Base-by-base conservation (phyloP, 257 asterid species). In the Nicotiana obtusifolia region DNA sequence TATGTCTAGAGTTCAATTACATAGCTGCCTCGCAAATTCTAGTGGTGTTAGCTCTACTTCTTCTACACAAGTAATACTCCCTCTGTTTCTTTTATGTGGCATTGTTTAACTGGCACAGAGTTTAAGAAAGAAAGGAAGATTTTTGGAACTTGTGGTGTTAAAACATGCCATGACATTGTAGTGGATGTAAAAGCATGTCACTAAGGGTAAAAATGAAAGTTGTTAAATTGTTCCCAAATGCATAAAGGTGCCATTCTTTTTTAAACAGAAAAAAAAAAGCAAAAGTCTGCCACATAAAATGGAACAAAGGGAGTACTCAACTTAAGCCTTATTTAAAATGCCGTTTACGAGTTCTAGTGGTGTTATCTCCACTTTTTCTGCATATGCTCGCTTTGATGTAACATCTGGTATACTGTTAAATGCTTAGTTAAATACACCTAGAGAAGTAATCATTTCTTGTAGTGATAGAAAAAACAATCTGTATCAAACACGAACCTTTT, bases 201-300 rank as follows among this genome's bases (percentile, higher is more conserved):
- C n/a, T 71, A 71, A 41, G 77, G n/a, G n/a, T 68, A 22, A 68
- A 68, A 41, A 13, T 71, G 78, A 13, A 41, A 71, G 78, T 71
- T 20, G 35, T 44, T 71, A 71, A 15, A 53, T 26, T 44, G 78
- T 71, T 69, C 22, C 60, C 35, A 41, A 44, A 20, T 69, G 14
- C 22, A 69, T 30, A 37, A 69, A 41, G n/a, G 13, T 71, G 37
- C 10, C 24, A 44, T 44, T 10, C 49, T 11, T 22, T 41, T 13
- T 7, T 35, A 13, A 13, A 20, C 33, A 71, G 14, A 44, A 10
- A 13, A 20, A 26, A 26, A 26, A 22, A 53, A 44, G 60, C 1
- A 44, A 22, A 15, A 41, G 49, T 41, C 20, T 44, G 60, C 1
- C 59, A 4, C 37, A 71, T 44, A 44, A 37, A 71, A 44, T 47